These are phyloP conservation scores for Clonostachys rosea DNA, from an alignment of 2,329 filamentous ascomycete genomes.

Conservation along the genomic window DNA sequence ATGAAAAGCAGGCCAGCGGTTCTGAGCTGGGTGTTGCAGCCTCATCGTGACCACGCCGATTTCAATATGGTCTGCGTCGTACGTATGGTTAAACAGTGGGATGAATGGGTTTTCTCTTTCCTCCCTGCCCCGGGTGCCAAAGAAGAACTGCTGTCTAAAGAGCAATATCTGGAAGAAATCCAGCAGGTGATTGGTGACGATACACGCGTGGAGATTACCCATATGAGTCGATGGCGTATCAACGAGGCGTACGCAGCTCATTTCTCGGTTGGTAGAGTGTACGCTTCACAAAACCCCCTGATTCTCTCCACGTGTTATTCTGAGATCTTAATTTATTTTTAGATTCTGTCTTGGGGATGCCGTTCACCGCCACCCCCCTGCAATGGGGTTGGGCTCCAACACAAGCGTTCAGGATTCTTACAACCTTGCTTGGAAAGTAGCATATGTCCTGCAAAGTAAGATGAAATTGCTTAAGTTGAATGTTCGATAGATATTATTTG, in stretches of 20 bases:
- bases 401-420: constrained; percentile 54
- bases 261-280: constrained; percentile 18
- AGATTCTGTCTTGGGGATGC: constrained; percentile 36
- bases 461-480: too few relatives aligned
- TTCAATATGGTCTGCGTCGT: constrained; percentile 45
- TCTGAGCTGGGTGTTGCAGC: constrained; percentile 55
- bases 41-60: constrained; percentile 28
- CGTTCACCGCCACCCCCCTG: constrained; percentile 52
- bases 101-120: constrained; percentile 58
- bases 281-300: too few relatives aligned
- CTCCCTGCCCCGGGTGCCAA: constrained; percentile 32
- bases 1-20: constrained; percentile 48
- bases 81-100: constrained; percentile 60
- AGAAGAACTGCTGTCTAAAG: constrained; percentile 25
- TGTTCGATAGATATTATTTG: too few relatives aligned
- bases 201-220: constrained; percentile 43
- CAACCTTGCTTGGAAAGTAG: constrained; percentile 52
- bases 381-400: constrained; percentile 53
- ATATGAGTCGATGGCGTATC: constrained; percentile 52
- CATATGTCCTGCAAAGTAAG: constrained; percentile 22
- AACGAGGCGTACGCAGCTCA: constrained; percentile 56
- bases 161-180: constrained; percentile 31
- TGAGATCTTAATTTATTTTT: too few relatives aligned
- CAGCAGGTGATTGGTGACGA: constrained; percentile 43
- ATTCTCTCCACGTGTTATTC: too few relatives aligned